Percentiles rank a stretch among this genome's conserved stretches.
phyloP scores from a whole-genome alignment of 805 yeast species.

The Starmerella bacillaris region DNA sequence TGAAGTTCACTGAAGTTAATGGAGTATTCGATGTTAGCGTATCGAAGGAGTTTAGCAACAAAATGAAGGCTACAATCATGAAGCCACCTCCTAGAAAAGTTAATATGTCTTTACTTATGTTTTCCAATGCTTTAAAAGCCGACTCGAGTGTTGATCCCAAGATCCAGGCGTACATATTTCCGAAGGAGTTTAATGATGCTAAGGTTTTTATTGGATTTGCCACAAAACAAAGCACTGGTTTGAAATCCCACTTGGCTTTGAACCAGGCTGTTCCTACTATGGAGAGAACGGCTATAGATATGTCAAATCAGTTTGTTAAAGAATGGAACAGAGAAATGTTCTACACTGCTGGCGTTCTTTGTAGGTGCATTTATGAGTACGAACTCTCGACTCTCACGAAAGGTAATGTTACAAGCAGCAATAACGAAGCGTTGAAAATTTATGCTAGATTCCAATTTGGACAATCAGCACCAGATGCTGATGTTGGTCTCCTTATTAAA shows the following conservation, averaged over 20 bases:
- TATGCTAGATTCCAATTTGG: constrained; percentile 21
- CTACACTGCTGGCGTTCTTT: constrained; percentile 24
- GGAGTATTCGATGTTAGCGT: constrained; percentile 21
- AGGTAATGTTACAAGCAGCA: neutral
- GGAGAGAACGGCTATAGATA: constrained; percentile 28
- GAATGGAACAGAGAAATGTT: constrained; percentile 27
- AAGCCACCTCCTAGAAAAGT: constrained; percentile 27
- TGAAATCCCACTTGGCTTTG: constrained; percentile 24
- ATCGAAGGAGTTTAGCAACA: constrained; percentile 19
- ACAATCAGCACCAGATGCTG: constrained; percentile 23
- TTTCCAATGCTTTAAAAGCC: neutral
- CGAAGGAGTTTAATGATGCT: constrained; percentile 23
- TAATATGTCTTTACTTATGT: constrained; percentile 20
- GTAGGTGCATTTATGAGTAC: constrained; percentile 23
- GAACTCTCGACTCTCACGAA: constrained; percentile 17
- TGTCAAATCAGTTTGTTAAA: constrained; percentile 26
- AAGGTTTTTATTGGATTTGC: constrained; percentile 28
- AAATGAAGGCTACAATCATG: constrained; percentile 24
- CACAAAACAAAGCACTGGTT: constrained; percentile 26
- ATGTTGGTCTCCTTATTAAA: constrained; percentile 22
- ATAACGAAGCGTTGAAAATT: constrained; percentile 16
- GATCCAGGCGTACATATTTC: constrained; percentile 23
- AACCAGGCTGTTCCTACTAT: constrained; percentile 28
- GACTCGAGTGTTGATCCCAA: constrained; percentile 18
- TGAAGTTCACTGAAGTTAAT: constrained; percentile 21